These are phyloP conservation scores for Coniochaeta ligniaria DNA, from an alignment of 2,329 filamentous ascomycete genomes.

Conservation along the genomic window DNA sequence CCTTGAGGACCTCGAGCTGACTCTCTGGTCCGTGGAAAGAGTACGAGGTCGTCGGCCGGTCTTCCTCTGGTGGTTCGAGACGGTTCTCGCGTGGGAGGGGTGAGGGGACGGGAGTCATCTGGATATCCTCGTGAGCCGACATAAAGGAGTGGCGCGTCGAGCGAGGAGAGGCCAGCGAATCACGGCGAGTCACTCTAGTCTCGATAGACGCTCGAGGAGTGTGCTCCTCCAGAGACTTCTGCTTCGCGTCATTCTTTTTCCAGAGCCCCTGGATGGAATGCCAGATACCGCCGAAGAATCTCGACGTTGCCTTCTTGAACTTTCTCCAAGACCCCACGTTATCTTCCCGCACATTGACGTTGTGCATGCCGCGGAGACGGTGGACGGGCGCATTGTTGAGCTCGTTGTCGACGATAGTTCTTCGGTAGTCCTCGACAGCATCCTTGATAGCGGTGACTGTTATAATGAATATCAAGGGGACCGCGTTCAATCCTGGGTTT, in stretches of 20 bases:
- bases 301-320: slow-evolving; percentile 82
- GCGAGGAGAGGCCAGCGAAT: slow-evolving; percentile 45
- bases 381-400: slow-evolving; percentile 96
- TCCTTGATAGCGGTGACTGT: slow-evolving; percentile 87
- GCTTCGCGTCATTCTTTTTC: slow-evolving; percentile 39
- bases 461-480: slow-evolving; percentile 90
- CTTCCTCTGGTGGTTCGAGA: slow-evolving; percentile 15
- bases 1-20: slow-evolving; percentile 37
- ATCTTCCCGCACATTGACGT: slow-evolving; percentile 88
- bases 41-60: slow-evolving; percentile 23
- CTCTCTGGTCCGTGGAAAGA: slow-evolving; percentile 28
- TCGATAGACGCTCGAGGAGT: slow-evolving; percentile 60
- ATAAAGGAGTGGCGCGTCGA: slow-evolving; percentile 38
- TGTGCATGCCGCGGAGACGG: slow-evolving; percentile 78
- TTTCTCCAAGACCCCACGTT: slow-evolving; percentile 78
- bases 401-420: slow-evolving; percentile 85
- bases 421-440: slow-evolving; percentile 87
- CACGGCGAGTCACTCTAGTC: slow-evolving; percentile 47
- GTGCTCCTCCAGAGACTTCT: slow-evolving; percentile 39
- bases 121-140: slow-evolving; percentile 65
- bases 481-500: slow-evolving; percentile 83
- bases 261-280: slow-evolving; percentile 37
- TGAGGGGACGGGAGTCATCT: slow-evolving; percentile 92
- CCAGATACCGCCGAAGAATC: slow-evolving; percentile 47
- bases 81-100: slow-evolving; percentile 47